Evolutionary conservation across 352 stramenopile species (phyloP), one percentile per base, ranked within the genome.

Genomic region (Pythium rishiriense): DNA sequence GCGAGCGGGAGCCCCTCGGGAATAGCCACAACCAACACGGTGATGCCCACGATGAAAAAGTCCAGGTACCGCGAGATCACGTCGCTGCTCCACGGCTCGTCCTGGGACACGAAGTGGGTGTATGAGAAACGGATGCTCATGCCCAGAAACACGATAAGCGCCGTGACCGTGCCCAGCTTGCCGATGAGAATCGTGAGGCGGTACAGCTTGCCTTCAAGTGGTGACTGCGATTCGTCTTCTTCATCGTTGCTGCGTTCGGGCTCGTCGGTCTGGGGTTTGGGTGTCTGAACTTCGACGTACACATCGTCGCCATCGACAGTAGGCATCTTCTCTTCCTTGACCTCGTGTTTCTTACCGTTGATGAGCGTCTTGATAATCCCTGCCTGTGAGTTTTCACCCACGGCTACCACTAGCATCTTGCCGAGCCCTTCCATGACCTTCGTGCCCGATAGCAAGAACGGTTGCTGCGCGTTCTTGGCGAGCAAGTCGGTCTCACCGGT

Each of bases 1-100:
- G 97, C 97, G 21, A 99, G 84, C 5, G 97, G 97, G 15, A 99
- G 70, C 24, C 97, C 97, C 74, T 99, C 97, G 0, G 97, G 97
- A 35, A 99, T 98, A n/a, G 97, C 96, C 4, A 99, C 97, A 28
- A 99, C 97, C 2, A 99, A 81, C 42, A 96, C 88, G 0, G 89
- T 96, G 66, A 97, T 94, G 12, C 74, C 76, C 4, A 85, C 83
- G 46, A 97, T 92, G 71, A 97, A 96, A 60, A 89, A 94, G 47
- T 88, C 64, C 0, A 97, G 69, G 57, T 92, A 91, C 41, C 85
- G 25, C 25, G 57, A 52, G 35, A 58, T 21, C 8, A 19, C 22
- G 9, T 24, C 33, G 25, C 58, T 57, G 15, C 8, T 50, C 52
- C 52, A 59, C 37, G 24, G 1, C 4, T 59, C 15, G 12, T 47